These are phyloP conservation scores for Macrolepiota fuliginosa DNA, from an alignment of 768 basidiomycete genomes.

Conservation along the genomic window DNA sequence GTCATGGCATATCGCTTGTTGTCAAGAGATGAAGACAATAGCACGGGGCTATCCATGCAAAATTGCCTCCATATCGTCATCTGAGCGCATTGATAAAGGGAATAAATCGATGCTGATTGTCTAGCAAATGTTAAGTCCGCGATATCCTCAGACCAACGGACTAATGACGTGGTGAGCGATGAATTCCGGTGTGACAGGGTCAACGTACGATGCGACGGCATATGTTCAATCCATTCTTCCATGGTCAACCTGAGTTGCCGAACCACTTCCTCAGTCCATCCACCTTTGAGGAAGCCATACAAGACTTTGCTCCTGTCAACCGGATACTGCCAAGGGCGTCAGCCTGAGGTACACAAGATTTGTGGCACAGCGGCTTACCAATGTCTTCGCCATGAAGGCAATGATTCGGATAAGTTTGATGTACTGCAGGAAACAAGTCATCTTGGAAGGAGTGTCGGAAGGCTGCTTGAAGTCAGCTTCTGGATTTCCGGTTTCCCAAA, in stretches of 20 bases:
- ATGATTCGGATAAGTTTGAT: constrained; percentile 69
- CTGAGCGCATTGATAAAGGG: constrained; percentile 45
- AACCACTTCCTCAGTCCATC: constrained; percentile 58
- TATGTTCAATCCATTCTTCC: constrained; percentile 66
- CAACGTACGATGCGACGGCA: constrained; percentile 65
- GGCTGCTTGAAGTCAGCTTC: constrained; percentile 67
- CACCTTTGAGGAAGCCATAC: constrained; percentile 47
- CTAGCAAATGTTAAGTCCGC: constrained; percentile 45
- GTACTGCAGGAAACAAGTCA: constrained; percentile 62
- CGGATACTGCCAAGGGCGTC: constrained; percentile 49
- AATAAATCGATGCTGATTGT: constrained; percentile 57
- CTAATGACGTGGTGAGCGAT: neutral
- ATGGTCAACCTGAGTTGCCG: constrained; percentile 67
- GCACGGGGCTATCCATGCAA: neutral
- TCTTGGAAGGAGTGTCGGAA: constrained; percentile 47
- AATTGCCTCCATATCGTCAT: constrained; percentile 37
- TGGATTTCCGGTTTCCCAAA: constrained; percentile 60
- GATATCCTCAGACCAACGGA: constrained; percentile 53
- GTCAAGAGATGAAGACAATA: neutral
- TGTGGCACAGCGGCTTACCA: constrained; percentile 44
- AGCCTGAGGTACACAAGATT: neutral
- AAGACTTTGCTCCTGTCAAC: constrained; percentile 63
- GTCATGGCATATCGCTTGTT: neutral
- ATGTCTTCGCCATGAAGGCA: constrained; percentile 65
- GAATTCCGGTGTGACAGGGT: neutral